Percentiles rank a stretch among this genome's conserved stretches.
Evolutionary conservation across 2,329 filamentous ascomycete species (phyloP).

Genomic region (Knufia petricola): DNA sequence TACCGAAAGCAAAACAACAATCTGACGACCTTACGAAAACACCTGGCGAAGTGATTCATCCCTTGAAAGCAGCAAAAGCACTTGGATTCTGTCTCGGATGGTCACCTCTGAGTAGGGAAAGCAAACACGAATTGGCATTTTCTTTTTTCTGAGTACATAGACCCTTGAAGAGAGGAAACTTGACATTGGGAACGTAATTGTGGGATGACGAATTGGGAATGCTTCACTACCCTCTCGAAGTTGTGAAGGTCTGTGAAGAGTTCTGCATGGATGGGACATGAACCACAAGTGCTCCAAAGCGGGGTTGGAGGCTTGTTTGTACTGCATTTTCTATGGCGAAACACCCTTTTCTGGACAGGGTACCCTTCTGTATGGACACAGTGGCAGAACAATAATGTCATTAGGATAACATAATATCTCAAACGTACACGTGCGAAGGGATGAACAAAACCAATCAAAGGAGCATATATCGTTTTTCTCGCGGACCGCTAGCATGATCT

Average conservation of each 20-base stretch:
- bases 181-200: not conserved
- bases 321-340: conserved; percentile 7
- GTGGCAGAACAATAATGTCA: conserved; percentile 9
- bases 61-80: conserved; percentile 1
- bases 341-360: conserved; percentile 6
- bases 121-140: conserved; percentile 6
- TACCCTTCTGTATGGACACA: conserved; percentile 7
- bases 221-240: not conserved
- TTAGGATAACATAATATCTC: conserved; percentile 10
- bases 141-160: conserved; percentile 10
- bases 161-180: conserved; percentile 7
- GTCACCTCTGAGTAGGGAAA: not conserved
- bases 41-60: not conserved
- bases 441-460: not conserved
- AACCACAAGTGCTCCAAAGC: not conserved
- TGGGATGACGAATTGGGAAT: not conserved
- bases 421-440: conserved; percentile 4
- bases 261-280: not conserved
- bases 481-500: too few species aligned
- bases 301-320: conserved; percentile 4
- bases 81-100: not conserved
- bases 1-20: conserved; percentile 6
- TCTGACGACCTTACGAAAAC: conserved; percentile 11
- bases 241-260: not conserved
- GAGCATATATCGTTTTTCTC: too few species aligned